Conservation (phyloP, 306 rosid species). For the Luffa acutangula region DNA sequence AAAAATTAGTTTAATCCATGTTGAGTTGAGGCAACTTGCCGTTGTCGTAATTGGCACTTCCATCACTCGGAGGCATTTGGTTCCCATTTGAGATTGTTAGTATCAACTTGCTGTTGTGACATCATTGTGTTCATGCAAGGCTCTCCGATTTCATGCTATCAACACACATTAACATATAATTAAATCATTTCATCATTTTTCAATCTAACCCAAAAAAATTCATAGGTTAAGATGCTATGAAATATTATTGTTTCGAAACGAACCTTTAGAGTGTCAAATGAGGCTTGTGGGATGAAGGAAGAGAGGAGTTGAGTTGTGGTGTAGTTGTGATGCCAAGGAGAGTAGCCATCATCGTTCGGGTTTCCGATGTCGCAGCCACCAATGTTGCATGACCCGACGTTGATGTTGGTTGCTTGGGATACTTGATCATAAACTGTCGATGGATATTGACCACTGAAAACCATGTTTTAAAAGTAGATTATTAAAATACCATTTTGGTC, state of each 20-base stretch:
- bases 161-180: not conserved
- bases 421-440: slow-evolving; percentile 5
- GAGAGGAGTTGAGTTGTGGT: slow-evolving; percentile 20
- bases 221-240: not conserved
- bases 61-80: slow-evolving; percentile 4
- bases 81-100: not conserved
- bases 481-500: too few relatives aligned
- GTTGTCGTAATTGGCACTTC: slow-evolving; percentile 1
- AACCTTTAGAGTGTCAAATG: slow-evolving; percentile 14
- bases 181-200: not conserved
- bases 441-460: slow-evolving; percentile 7
- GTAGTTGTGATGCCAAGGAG: slow-evolving; percentile 22
- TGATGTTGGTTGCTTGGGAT: slow-evolving; percentile 4
- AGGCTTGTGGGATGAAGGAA: slow-evolving; percentile 19
- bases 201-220: too few relatives aligned
- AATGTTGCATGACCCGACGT: slow-evolving; percentile 4
- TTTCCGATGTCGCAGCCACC: slow-evolving; percentile 13
- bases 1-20: not conserved
- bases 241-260: not conserved
- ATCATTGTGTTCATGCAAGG: not conserved
- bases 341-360: slow-evolving; percentile 6
- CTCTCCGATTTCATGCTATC: slow-evolving; percentile 1
- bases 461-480: not conserved
- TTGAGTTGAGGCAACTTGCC: not conserved
- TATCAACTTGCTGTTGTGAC: not conserved